A percentile compares a stretch with the other conserved stretches of the same genome.
Evolutionary conservation across 169 alveolate species (phyloP).

Genomic region (Plasmodium billcollinsi): DNA sequence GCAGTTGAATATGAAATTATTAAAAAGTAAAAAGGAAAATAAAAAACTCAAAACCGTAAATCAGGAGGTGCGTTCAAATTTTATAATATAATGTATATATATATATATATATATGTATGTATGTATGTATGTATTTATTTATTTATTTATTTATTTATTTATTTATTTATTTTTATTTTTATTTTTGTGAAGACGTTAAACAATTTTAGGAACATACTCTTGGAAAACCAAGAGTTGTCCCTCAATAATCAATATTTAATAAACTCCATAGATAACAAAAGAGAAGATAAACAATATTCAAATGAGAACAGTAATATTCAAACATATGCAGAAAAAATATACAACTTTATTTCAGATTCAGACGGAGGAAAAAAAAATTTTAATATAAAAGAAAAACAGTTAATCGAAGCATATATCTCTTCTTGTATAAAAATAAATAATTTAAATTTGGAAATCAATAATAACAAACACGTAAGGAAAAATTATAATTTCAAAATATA

Average conservation of each 20-base stretch:
- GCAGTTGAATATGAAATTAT: not conserved
- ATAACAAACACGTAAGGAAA: conserved; percentile 26
- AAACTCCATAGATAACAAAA: conserved; percentile 15
- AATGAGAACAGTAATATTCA: not conserved
- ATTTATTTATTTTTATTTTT: not conserved
- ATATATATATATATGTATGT: too few relatives aligned
- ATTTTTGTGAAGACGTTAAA: conserved; percentile 13
- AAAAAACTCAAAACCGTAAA: not conserved
- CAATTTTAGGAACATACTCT: conserved; percentile 19
- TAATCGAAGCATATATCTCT: conserved; percentile 64
- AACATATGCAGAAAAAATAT: conserved; percentile 46
- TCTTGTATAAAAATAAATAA: conserved; percentile 60
- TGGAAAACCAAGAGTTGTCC: conserved; percentile 29
- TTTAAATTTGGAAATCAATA: conserved; percentile 30
- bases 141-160: too few relatives aligned
- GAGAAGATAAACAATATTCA: conserved; percentile 12
- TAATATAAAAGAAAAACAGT: conserved; percentile 53
- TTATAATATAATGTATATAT: too few relatives aligned
- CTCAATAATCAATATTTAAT: conserved; percentile 25
- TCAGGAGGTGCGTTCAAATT: not conserved
- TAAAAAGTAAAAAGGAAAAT: not conserved
- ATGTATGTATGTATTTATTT: too few relatives aligned
- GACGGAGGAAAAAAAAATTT: conserved; percentile 29
- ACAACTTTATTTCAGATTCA: conserved; percentile 14
- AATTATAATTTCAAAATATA: not conserved